Evolutionary conservation across 2,329 filamentous ascomycete genomes (phyloP).

Genomic region (Rutstroemia sp.): DNA sequence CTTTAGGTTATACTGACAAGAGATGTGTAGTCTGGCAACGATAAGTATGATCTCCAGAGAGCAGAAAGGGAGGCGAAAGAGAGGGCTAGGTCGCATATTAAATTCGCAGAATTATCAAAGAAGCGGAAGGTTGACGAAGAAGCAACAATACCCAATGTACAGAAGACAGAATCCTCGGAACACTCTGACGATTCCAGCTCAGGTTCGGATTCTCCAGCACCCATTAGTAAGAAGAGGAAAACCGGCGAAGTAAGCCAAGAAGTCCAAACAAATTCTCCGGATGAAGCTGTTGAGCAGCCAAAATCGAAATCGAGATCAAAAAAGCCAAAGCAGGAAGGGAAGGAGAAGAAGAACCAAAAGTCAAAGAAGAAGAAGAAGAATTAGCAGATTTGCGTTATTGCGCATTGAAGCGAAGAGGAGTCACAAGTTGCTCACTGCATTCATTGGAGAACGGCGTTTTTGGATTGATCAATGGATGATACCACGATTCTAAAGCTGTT

Average conservation of each 20-base stretch:
- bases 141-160: slow-evolving; percentile 1
- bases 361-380: slow-evolving; percentile 9
- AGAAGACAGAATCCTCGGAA: slow-evolving; percentile 8
- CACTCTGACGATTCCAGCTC: slow-evolving; percentile 18
- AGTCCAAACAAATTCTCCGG: background rate
- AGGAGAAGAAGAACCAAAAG: slow-evolving; percentile 6
- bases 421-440: background rate
- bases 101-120: slow-evolving; percentile 36
- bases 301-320: background rate
- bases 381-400: background rate
- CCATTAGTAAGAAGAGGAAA: slow-evolving; percentile 28
- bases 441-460: slow-evolving; percentile 4
- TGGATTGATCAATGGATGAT: slow-evolving; percentile 4
- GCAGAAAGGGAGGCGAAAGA: slow-evolving; percentile 43
- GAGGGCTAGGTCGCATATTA: slow-evolving; percentile 40
- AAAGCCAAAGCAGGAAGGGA: background rate
- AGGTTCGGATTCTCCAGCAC: slow-evolving; percentile 10
- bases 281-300: background rate
- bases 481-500: background rate
- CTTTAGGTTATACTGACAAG: background rate
- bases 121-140: slow-evolving; percentile 22
- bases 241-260: slow-evolving; percentile 17
- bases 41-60: slow-evolving; percentile 42
- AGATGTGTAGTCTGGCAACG: slow-evolving; percentile 31
- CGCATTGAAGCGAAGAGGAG: background rate